Evolutionary conservation across 139 green algal genomes (phyloP).

Genomic region (Chlamydomonas urium): DNA sequence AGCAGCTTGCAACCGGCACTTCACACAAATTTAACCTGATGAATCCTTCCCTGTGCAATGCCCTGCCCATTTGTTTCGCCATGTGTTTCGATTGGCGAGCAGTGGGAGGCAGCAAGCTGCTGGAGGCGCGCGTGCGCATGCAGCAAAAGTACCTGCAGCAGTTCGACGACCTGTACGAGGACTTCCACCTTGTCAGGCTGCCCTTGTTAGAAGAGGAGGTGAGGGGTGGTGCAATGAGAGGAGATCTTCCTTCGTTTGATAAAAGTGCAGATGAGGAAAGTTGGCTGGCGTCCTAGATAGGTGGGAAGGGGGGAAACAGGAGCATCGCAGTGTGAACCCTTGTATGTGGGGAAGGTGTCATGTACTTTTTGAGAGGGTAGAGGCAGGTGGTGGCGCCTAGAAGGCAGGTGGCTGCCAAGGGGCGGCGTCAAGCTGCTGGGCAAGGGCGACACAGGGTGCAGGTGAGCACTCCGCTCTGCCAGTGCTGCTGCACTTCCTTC

Average conservation of each 20-base stretch:
- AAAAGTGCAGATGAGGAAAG: background rate
- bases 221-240: constrained; percentile 14
- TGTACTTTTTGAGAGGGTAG: background rate
- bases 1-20: no score
- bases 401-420: no score
- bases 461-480: background rate
- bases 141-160: constrained; percentile 90
- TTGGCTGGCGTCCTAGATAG: background rate
- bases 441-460: background rate
- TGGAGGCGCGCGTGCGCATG: constrained; percentile 85
- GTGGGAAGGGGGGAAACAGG: background rate
- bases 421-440: no score
- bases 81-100: constrained; percentile 3
- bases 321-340: background rate
- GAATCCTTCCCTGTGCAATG: background rate
- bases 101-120: constrained; percentile 53
- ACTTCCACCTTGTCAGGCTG: constrained; percentile 84
- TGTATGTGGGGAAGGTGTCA: background rate
- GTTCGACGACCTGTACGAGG: constrained; percentile 95
- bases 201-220: constrained; percentile 92
- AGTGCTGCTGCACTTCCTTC: background rate
- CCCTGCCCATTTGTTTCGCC: no score
- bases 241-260: background rate
- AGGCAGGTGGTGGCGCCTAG: background rate
- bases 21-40: background rate